Percentiles rank a stretch among this genome's conserved stretches.
These are phyloP conservation scores for Chrysanthemum lavandulifolium DNA, from an alignment of 129 eudicot species.

Conservation along the genomic window DNA sequence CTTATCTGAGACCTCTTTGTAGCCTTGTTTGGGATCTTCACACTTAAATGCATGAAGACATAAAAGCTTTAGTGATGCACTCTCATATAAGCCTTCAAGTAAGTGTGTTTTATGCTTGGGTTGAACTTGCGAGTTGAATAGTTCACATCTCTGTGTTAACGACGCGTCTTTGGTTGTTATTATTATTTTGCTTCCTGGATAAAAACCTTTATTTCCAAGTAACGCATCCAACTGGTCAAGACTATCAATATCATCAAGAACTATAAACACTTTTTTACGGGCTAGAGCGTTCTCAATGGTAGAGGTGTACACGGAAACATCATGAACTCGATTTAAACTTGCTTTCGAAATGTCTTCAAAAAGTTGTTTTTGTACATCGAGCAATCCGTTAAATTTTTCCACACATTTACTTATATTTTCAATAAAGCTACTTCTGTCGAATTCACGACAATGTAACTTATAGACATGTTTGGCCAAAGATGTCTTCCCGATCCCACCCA, in stretches of 20 bases:
- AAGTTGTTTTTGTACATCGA: conserved; percentile 20
- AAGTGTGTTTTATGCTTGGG: background rate
- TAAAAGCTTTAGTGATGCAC: conserved; percentile 28
- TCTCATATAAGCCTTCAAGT: background rate
- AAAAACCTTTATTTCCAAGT: conserved; percentile 25
- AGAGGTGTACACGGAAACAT: background rate
- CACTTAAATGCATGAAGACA: conserved; percentile 9
- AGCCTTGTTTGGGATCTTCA: background rate
- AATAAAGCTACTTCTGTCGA: conserved; percentile 26
- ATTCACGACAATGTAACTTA: background rate
- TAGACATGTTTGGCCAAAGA: too few species aligned
- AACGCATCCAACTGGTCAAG: conserved; percentile 26
- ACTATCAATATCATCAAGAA: conserved; percentile 30
- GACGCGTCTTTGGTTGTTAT: conserved; percentile 18
- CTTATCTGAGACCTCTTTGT: background rate
- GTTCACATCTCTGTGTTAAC: conserved; percentile 4
- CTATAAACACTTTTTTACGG: conserved; percentile 19
- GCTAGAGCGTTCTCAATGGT: conserved; percentile 3
- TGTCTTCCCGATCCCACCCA: too few species aligned
- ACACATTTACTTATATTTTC: background rate
- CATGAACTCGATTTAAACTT: background rate
- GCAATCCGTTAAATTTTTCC: background rate
- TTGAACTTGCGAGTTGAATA: background rate
- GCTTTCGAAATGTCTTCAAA: conserved; percentile 5
- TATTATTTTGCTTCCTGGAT: conserved; percentile 35